A percentile compares a stretch with the other conserved stretches of the same genome.
phyloP scores from a whole-genome alignment of 1,139 yeast genomes.

The Blastobotrys proliferans region DNA sequence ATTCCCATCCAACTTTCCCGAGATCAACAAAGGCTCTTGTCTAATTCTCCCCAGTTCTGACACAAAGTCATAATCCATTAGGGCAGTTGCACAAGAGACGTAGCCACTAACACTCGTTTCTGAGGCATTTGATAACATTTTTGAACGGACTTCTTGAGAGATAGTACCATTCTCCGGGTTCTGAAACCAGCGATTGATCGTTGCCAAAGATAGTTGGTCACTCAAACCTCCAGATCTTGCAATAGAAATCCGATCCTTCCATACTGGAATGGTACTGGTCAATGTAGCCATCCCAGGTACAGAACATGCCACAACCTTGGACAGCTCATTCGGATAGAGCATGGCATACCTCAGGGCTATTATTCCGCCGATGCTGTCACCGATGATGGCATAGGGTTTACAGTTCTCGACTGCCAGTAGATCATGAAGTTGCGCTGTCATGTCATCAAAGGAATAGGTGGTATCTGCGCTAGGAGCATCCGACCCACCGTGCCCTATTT shows the following conservation, averaged over 20 bases:
- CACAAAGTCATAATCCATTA: slow-evolving; percentile 2
- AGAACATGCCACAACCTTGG: neutral
- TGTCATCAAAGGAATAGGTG: too few species aligned
- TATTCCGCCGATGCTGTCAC: slow-evolving; percentile 4
- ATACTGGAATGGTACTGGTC: neutral
- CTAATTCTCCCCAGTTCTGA: neutral
- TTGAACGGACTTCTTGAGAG: neutral
- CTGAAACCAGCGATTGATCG: slow-evolving; percentile 7
- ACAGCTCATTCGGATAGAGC: too few species aligned
- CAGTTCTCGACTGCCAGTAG: too few species aligned
- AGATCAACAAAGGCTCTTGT: slow-evolving; percentile 2
- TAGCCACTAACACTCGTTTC: neutral
- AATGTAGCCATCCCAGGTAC: neutral
- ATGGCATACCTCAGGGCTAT: slow-evolving; percentile 3
- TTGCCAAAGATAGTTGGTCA: slow-evolving; percentile 1
- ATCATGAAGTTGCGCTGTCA: too few species aligned
- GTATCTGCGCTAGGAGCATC: too few species aligned
- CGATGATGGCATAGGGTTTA: too few species aligned
- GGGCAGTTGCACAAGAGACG: neutral
- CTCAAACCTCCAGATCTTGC: slow-evolving; percentile 1
- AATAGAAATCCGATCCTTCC: slow-evolving; percentile 2
- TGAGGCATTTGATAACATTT: slow-evolving; percentile 1
- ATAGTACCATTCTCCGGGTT: neutral
- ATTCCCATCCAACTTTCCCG: neutral
- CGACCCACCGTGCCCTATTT: slow-evolving; percentile 9